Conservation (phyloP, 176 grass and related monocot genomes). For the Secale cereale region DNA sequence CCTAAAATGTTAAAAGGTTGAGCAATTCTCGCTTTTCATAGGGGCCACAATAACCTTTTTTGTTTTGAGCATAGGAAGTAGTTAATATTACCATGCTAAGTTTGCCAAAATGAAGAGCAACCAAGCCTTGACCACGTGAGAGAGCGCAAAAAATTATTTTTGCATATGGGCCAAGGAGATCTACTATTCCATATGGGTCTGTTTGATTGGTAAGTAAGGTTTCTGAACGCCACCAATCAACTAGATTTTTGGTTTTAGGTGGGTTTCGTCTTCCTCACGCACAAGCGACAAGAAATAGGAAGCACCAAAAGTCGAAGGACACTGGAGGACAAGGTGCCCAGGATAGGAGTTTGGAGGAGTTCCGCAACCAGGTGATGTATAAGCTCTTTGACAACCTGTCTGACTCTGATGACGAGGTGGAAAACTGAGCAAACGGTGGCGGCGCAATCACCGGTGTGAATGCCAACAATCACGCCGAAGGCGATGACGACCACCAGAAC, state of each 20-base stretch:
- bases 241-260: no score
- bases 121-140: no score
- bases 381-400: slow-evolving; percentile 48
- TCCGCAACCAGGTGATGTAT: slow-evolving; percentile 52
- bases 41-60: no score
- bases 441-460: not conserved
- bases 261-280: not conserved
- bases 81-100: no score
- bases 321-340: not conserved
- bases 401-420: slow-evolving; percentile 50
- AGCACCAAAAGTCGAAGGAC: not conserved
- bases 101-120: no score
- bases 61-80: no score
- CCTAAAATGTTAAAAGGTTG: no score
- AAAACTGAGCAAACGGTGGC: slow-evolving; percentile 6
- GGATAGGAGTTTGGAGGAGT: slow-evolving; percentile 16
- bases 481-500: not conserved
- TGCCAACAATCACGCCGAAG: not conserved
- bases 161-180: not conserved
- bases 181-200: not conserved
- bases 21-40: no score
- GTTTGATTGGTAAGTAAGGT: no score
- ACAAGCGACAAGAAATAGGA: not conserved
- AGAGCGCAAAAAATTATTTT: no score
- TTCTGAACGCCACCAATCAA: no score